Evolutionary conservation across 2,329 filamentous ascomycete genomes (phyloP).

Genomic region (Xylaria sp.): DNA sequence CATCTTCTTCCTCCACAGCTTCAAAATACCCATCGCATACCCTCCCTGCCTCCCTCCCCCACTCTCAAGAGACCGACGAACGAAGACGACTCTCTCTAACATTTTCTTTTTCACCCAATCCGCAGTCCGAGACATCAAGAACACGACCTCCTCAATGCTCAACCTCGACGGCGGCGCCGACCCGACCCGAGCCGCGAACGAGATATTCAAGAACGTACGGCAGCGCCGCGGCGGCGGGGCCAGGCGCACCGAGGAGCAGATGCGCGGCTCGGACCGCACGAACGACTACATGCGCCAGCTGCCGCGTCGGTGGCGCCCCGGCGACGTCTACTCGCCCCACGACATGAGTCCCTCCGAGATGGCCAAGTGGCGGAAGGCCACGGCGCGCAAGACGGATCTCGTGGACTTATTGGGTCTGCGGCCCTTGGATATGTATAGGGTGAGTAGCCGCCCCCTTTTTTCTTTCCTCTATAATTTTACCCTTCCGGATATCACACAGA

Average conservation of each 20-base stretch:
- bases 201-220: conserved; percentile 38
- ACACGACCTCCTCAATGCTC: conserved; percentile 42
- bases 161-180: conserved; percentile 40
- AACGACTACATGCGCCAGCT: conserved; percentile 71
- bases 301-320: conserved; percentile 76
- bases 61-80: not conserved
- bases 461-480: not conserved
- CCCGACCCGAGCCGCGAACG: conserved; percentile 32
- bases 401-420: conserved; percentile 84
- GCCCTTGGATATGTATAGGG: conserved; percentile 88
- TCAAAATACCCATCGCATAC: conserved; percentile 1
- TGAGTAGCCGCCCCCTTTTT: conserved; percentile 54
- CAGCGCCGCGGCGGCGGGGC: not conserved
- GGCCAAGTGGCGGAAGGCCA: conserved; percentile 77
- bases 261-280: conserved; percentile 55
- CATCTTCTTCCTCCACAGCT: not conserved
- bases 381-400: conserved; percentile 71
- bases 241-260: conserved; percentile 49
- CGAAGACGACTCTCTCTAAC: not conserved
- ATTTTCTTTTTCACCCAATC: not conserved
- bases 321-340: conserved; percentile 91
- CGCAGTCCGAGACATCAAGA: conserved; percentile 40
- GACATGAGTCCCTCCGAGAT: conserved; percentile 84
- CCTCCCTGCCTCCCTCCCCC: not conserved
- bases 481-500: no score